Evolutionary conservation across 139 green algal species (phyloP), one percentile per base, ranked within the genome.

Genomic region (Trebouxia sp.): DNA sequence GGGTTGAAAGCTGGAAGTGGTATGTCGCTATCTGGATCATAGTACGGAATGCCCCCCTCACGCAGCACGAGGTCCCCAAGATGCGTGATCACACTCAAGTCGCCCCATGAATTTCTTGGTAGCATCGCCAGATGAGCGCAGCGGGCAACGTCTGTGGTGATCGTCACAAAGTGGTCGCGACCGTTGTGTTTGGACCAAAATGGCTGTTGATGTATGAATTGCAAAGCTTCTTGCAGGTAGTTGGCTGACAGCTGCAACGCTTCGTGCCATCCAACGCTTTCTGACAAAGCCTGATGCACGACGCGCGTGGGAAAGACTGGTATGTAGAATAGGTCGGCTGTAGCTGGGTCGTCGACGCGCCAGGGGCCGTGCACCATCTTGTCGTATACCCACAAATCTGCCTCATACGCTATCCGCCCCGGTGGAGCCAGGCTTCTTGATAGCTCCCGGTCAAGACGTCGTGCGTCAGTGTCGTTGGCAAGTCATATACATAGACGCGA

Each of bases 311-410:
- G 55, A 24, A 65, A 26, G 11, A 65, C 55, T 65, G 55, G 55
- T 28, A 65, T 65, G 24, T 65, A 65, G 35, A 65, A 65, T 26
- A 65, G 22, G 55, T 65, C 35, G 55, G 55, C 55, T 65, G n/a
- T 10, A 37, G 22, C 55, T 65, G 55, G 55, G 55, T 65, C 55
- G 4, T 37, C 35, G 22, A 65, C 55, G 11, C 55, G 55, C 55
- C 55, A 65, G 26, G 55, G 55, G 26, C 55, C 55, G n/a, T 65
- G 32, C 22, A 65, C 55, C 55, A 65, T 65, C 24, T 35, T 37
- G 55, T 65, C n/a, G 35, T 65, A 65, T 1, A 65, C 26, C 55
- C 55, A 65, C 5, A 65, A 32, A 26, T 65, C 55, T 65, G 55
- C 55, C 12, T 65, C 55, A 30, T 65, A 65, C 35, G 32, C 55